Percentiles rank a stretch among this genome's conserved stretches.
These are phyloP conservation scores for Oryza rufipogon DNA, from an alignment of 176 grass and related monocot species.

Conservation along the genomic window DNA sequence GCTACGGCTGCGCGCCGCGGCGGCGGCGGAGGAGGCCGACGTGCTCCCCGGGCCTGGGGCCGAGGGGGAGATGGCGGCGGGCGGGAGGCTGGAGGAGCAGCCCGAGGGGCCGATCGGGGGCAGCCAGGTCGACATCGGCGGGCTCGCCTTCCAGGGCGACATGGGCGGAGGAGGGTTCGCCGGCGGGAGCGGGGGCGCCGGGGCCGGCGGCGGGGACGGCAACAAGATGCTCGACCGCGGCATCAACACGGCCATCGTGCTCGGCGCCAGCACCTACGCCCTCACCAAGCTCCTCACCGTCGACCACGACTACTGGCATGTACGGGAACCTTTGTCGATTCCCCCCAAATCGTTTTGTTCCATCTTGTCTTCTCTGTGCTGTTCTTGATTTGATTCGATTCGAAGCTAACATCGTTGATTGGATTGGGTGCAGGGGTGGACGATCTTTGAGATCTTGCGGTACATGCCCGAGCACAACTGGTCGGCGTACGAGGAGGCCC, in stretches of 20 bases:
- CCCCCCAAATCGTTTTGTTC: not conserved
- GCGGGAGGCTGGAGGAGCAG: conserved; percentile 45
- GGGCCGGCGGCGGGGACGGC: conserved; percentile 3
- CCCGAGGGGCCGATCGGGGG: conserved; percentile 26
- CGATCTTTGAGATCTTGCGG: conserved; percentile 84
- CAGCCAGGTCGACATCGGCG: conserved; percentile 44
- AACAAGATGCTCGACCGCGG: conserved; percentile 59
- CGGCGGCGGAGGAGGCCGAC: conserved; percentile 29
- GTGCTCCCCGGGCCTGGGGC: conserved; percentile 30
- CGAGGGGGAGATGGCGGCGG: conserved; percentile 14
- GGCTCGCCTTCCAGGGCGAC: conserved; percentile 57
- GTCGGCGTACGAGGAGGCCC: conserved; percentile 90
- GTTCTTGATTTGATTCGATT: not conserved
- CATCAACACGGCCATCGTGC: conserved; percentile 91
- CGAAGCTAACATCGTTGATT: not conserved
- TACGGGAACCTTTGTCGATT: conserved; percentile 38
- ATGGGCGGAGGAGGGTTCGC: conserved; percentile 42
- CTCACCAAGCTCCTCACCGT: conserved; percentile 94
- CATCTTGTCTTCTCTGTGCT: not conserved
- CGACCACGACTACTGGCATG: conserved; percentile 98
- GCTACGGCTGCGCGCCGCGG: conserved; percentile 34
- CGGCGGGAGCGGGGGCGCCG: conserved; percentile 6
- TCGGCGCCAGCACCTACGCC: conserved; percentile 83
- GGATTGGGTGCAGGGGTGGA: conserved; percentile 71
- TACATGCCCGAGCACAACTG: conserved; percentile 97